Evolutionary conservation across 352 stramenopile genomes (phyloP).

Genomic region (Phytophthora pistaciae): DNA sequence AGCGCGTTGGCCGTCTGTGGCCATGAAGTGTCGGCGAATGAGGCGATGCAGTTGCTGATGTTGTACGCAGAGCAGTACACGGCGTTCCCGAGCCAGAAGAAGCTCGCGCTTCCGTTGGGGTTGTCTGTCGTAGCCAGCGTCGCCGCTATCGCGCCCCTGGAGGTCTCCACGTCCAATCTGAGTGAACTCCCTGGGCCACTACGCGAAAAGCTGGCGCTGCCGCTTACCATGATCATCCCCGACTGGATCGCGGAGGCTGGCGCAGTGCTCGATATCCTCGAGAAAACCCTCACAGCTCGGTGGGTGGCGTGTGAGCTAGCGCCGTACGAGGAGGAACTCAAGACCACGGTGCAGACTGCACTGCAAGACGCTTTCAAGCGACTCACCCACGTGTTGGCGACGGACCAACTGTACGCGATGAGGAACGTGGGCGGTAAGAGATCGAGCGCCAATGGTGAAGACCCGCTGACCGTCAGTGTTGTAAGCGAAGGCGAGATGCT

Average conservation of each 20-base stretch:
- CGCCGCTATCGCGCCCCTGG: conserved; percentile 9
- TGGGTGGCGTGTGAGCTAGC: conserved; percentile 28
- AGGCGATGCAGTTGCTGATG: conserved; percentile 27
- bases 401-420: conserved; percentile 32
- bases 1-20: conserved; percentile 19
- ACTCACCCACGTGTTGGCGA: conserved; percentile 23
- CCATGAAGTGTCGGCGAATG: conserved; percentile 12
- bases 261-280: conserved; percentile 29
- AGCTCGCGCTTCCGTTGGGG: conserved; percentile 7
- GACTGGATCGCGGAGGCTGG: conserved; percentile 24
- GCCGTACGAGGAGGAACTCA: conserved; percentile 20
- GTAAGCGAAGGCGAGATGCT: not conserved
- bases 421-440: conserved; percentile 8
- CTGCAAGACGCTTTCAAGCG: conserved; percentile 30
- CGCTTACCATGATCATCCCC: conserved; percentile 13
- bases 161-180: conserved; percentile 1
- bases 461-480: conserved; percentile 14
- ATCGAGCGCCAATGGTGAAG: not conserved
- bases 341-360: conserved; percentile 9
- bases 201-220: conserved; percentile 11
- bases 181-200: conserved; percentile 15
- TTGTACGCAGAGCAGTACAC: conserved; percentile 25
- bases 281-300: conserved; percentile 15
- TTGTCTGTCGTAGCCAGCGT: conserved; percentile 30
- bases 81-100: conserved; percentile 6